Base-by-base conservation (phyloP, 2,329 filamentous ascomycete species). In the Aureobasidium namibiae region DNA sequence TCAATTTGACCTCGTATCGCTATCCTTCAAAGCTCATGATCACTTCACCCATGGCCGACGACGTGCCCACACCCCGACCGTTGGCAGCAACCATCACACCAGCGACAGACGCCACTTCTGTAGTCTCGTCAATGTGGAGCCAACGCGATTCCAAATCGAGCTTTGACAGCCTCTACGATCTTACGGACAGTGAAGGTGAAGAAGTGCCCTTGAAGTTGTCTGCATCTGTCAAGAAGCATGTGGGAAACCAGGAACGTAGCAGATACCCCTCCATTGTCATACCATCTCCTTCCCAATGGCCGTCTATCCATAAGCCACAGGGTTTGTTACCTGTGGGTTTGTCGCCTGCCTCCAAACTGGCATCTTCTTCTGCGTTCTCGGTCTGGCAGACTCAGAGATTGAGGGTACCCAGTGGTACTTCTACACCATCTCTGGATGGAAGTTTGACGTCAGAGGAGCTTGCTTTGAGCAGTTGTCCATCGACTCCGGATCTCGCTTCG, bases 381-480 rank as follows among this genome's bases (percentile, higher is more conserved):
- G 86, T 89, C 68, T 84, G 96, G 70, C 81, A 83, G 29, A 67
- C 72, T 29, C 74, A 74, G 38, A 74, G 70, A 46, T 80, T 85
- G 23, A 81, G 84, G 49, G 80, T 92, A 3, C 90, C 90, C 1
- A 86, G 84, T 36, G 82, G 85, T 31, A 92, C 90, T 59, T 87
- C 89, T 6, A 87, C 92, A 4, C 92, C 92, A 3, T 96, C 92
- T 4, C 79, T 96, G 3, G 92, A 96, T 74, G 92, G 91, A 23
- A 96, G 90, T 73, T 76, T 94, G 67, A 88, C 85, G 9, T 95
- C 92, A 2, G 92, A 96, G 69, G 91, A 95, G 70, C 82, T 95
- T 72, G 89, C 90, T 1, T 82, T 81, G 56, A 81, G 91, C 71
- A 95, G 90, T 67, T 90, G 90, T 50, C 91, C 92, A 5, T 84